Conservation (phyloP, 306 rosid genomes). For the Lotus japonicus region DNA sequence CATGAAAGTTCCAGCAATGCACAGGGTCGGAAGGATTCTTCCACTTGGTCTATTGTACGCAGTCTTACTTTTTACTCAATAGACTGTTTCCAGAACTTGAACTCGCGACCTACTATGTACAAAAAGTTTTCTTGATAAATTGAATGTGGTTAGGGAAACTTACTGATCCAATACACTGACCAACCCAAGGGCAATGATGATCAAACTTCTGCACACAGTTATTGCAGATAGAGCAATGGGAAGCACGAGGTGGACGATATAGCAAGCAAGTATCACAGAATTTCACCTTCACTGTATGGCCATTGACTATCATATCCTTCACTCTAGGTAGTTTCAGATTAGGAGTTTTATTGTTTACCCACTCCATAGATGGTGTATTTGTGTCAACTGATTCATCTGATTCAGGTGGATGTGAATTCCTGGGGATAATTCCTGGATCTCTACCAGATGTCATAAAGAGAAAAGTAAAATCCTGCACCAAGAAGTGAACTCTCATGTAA, state of each 20-base stretch:
- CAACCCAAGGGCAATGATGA: constrained; percentile 99
- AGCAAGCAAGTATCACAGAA: constrained; percentile 86
- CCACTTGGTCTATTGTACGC: no score
- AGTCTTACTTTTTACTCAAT: no score
- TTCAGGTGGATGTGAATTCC: constrained; percentile 61
- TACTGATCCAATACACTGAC: constrained; percentile 89
- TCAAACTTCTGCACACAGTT: constrained; percentile 93
- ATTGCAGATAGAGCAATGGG: constrained; percentile 92
- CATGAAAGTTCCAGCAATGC: no score
- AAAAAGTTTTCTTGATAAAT: neutral
- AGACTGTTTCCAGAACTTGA: no score
- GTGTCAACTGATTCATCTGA: constrained; percentile 35
- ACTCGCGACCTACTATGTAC: neutral
- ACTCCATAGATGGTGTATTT: constrained; percentile 47
- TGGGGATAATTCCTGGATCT: constrained; percentile 91
- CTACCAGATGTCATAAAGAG: constrained; percentile 80
- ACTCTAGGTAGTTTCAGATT: constrained; percentile 57
- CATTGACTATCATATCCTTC: constrained; percentile 64
- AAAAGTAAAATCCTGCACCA: constrained; percentile 66
- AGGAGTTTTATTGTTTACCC: constrained; percentile 46
- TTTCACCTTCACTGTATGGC: constrained; percentile 67
- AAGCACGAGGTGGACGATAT: constrained; percentile 90
- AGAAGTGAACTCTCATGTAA: constrained; percentile 15
- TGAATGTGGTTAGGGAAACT: constrained; percentile 28
- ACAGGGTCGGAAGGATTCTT: no score